Conservation (phyloP, 345 rosid genomes). For the Mercurialis annua region DNA sequence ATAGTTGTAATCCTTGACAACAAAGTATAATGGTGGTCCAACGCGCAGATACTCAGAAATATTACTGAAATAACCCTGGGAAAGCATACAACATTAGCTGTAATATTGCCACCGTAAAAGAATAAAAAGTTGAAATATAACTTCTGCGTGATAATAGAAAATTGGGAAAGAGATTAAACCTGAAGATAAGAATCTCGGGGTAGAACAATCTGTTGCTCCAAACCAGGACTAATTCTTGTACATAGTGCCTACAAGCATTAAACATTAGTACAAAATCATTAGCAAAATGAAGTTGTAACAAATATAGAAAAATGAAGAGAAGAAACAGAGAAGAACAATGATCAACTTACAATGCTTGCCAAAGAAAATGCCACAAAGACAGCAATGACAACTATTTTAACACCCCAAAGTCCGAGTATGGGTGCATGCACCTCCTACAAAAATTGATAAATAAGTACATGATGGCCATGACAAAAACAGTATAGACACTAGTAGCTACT, state of each 20-base stretch:
- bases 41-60: conserved; percentile 75
- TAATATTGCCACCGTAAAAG: not conserved
- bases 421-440: conserved; percentile 90
- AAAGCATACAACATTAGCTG: not conserved
- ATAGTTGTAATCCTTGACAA: conserved; percentile 84
- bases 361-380: conserved; percentile 68
- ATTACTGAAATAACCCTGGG: conserved; percentile 83
- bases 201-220: conserved; percentile 96
- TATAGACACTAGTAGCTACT: not conserved
- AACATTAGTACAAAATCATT: conserved; percentile 3
- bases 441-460: not conserved
- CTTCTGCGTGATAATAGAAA: not conserved
- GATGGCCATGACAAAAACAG: not conserved
- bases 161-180: conserved; percentile 36
- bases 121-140: not conserved
- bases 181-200: conserved; percentile 96
- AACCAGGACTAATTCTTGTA: conserved; percentile 83
- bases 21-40: conserved; percentile 93
- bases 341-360: conserved; percentile 82
- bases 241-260: conserved; percentile 57
- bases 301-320: not conserved
- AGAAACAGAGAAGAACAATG: not conserved
- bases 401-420: conserved; percentile 71
- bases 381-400: conserved; percentile 62
- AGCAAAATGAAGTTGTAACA: not conserved